Evolutionary conservation across 108 stramenopile genomes (phyloP).

Genomic region (Stephanodiscus triporus): DNA sequence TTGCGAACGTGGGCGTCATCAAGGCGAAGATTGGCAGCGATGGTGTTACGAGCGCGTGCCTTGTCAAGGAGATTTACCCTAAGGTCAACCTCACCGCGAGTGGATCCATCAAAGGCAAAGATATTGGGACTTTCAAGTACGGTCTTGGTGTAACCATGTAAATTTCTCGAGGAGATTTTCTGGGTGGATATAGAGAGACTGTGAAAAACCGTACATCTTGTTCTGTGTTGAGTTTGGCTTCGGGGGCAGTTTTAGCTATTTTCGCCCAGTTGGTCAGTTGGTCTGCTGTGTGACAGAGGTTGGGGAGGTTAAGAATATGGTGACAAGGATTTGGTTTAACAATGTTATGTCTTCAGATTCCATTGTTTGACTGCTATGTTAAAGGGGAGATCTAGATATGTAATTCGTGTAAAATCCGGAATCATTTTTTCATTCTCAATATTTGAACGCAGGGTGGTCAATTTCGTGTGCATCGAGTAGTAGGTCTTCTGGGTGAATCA

Average conservation of each 20-base stretch:
- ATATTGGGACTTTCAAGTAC: slow-evolving; percentile 85
- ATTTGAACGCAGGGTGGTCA: no score
- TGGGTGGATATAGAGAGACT: background rate
- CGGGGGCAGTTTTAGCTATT: background rate
- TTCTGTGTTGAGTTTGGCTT: background rate
- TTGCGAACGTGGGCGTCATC: slow-evolving; percentile 70
- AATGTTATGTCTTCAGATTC: background rate
- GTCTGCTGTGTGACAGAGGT: background rate
- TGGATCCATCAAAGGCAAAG: slow-evolving; percentile 75
- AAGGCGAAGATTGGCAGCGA: slow-evolving; percentile 88
- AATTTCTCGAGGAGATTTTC: slow-evolving; percentile 26
- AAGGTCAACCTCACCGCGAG: slow-evolving; percentile 88
- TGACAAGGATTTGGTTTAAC: background rate
- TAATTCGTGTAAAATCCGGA: background rate
- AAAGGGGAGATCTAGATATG: background rate
- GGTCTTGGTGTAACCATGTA: slow-evolving; percentile 87
- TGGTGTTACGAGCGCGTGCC: slow-evolving; percentile 72
- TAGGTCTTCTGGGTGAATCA: no score
- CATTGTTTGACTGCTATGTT: background rate
- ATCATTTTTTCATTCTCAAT: background rate
- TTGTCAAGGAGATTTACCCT: slow-evolving; percentile 86
- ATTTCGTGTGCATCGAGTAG: no score
- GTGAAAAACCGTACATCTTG: background rate
- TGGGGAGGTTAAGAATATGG: slow-evolving; percentile 6
- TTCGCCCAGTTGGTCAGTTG: no score